Percentiles rank a stretch among this genome's conserved stretches.
These are phyloP conservation scores for Fusarium veterinarium DNA, from an alignment of 2,329 filamentous ascomycete species.

Conservation along the genomic window DNA sequence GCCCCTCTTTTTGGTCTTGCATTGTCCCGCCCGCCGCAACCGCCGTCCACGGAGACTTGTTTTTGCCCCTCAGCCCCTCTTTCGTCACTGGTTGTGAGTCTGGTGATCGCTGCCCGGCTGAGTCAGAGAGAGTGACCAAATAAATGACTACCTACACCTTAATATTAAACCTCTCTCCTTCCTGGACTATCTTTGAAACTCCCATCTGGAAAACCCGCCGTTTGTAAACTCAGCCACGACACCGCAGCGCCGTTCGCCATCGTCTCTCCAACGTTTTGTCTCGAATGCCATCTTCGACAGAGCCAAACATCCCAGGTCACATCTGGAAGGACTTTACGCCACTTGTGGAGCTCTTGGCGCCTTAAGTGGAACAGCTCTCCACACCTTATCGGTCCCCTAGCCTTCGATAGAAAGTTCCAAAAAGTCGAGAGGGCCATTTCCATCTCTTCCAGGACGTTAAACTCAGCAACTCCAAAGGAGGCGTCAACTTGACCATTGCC, in stretches of 20 bases:
- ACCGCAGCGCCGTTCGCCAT: neutral
- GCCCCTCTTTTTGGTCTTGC: slow-evolving; percentile 24
- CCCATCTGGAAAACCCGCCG: neutral
- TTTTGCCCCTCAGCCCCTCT: slow-evolving; percentile 42
- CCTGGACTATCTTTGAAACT: neutral
- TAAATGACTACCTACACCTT: slow-evolving; percentile 34
- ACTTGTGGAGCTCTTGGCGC: slow-evolving; percentile 27
- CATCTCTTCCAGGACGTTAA: slow-evolving; percentile 3
- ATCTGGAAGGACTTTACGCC: slow-evolving; percentile 18
- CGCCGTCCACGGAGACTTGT: slow-evolving; percentile 1
- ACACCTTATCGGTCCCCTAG: slow-evolving; percentile 29
- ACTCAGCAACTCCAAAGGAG: slow-evolving; percentile 4
- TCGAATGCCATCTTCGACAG: neutral
- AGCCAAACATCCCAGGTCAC: neutral
- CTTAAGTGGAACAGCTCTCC: slow-evolving; percentile 18
- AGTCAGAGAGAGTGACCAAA: slow-evolving; percentile 38
- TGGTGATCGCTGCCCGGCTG: slow-evolving; percentile 44
- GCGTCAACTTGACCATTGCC: slow-evolving; percentile 3
- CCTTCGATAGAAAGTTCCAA: slow-evolving; percentile 29
- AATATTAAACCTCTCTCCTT: neutral
- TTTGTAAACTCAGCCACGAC: neutral
- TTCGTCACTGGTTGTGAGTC: slow-evolving; percentile 40
- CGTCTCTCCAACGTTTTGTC: neutral
- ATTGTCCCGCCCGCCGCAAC: slow-evolving; percentile 11
- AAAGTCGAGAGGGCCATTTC: slow-evolving; percentile 16